Base-by-base conservation (phyloP, 257 asterid genomes). In the Oldenlandia corymbosa region DNA sequence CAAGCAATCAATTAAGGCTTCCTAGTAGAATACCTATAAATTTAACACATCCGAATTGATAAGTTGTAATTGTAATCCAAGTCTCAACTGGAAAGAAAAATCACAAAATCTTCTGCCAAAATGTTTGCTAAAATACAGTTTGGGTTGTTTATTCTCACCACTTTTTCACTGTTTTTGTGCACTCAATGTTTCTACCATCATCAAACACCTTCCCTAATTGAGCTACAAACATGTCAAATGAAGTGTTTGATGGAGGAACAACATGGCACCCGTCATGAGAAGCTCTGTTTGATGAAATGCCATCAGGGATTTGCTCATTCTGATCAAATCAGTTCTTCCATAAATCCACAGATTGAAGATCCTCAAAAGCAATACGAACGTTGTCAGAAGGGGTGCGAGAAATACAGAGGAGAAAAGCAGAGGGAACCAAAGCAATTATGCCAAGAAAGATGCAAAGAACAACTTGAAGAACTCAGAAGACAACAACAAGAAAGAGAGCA, bases 291-390 rank as follows among this genome's bases (percentile, higher is more conserved):
- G 24, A 26, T 23, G 58, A 20, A 42, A 12, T 78, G 79, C 41
- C 74, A 74, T 7, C 18, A 64, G 41, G 45, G 11, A 18, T 73
- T 62, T n/a, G 57, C 49, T 2, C 20, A 56, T 10, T 7, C 53
- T 17, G 53, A 63, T 10, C 37, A 32, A 5, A 34, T 53, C 54
- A 14, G 28, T 26, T 37, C 49, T 1, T 39, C 43, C 10, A 52
- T 64, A 10, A 10, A 56, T 26, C 60, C 68, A 30, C 63, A 58
- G 14, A 46, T 50, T 6, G 67, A 62, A 64, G 75, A 74, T 51
- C 71, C 80, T 21, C 21, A 53, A 59, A 45, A 28, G 41, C 52
- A 37, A 55, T 62, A 36, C 26, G 69, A 76, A 37, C 67, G 66
- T 32, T 71, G 77, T 66, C 43, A 18, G 37, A 39, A 50, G 17